phyloP scores from a whole-genome alignment of 768 basidiomycete species.

The Phylloporus sp. region DNA sequence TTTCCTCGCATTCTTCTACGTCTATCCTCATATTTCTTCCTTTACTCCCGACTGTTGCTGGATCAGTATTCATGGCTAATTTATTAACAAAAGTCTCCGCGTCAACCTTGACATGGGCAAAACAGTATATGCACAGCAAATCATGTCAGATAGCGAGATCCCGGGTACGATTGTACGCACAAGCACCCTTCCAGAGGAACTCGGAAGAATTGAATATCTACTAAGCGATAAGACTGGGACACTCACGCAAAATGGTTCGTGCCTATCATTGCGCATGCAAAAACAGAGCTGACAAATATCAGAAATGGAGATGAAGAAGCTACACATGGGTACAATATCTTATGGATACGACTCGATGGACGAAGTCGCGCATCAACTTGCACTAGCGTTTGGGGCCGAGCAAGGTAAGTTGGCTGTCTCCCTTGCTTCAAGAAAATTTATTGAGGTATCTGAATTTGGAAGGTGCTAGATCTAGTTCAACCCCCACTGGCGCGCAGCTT shows the following conservation, averaged over 20 bases:
- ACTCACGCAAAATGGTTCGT: conserved; percentile 89
- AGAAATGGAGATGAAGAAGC: conserved; percentile 99
- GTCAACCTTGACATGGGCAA: conserved; percentile 99
- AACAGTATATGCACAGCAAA: conserved; percentile 94
- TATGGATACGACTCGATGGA: conserved; percentile 99
- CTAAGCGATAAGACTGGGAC: conserved; percentile 98
- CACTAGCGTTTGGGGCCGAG: conserved; percentile 75
- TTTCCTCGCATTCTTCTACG: not conserved
- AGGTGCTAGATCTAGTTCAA: conserved; percentile 49
- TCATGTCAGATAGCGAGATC: conserved; percentile 91
- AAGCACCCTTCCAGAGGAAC: conserved; percentile 95
- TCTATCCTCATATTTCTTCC: not conserved
- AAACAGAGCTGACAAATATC: conserved; percentile 2
- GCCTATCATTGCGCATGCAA: not conserved
- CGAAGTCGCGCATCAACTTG: conserved; percentile 91
- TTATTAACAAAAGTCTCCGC: conserved; percentile 60
- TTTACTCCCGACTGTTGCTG: not conserved
- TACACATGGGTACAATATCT: conserved; percentile 98
- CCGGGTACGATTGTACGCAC: conserved; percentile 95
- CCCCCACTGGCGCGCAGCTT: conserved; percentile 76
- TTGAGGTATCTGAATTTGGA: conserved; percentile 23
- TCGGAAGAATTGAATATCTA: conserved; percentile 92
- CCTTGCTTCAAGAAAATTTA: not conserved
- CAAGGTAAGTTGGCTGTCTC: conserved; percentile 36
- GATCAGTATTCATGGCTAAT: not conserved